These are phyloP conservation scores for Microbotryum lychnidis-dioicae DNA, from an alignment of 1,284 basidiomycete species.

Conservation along the genomic window DNA sequence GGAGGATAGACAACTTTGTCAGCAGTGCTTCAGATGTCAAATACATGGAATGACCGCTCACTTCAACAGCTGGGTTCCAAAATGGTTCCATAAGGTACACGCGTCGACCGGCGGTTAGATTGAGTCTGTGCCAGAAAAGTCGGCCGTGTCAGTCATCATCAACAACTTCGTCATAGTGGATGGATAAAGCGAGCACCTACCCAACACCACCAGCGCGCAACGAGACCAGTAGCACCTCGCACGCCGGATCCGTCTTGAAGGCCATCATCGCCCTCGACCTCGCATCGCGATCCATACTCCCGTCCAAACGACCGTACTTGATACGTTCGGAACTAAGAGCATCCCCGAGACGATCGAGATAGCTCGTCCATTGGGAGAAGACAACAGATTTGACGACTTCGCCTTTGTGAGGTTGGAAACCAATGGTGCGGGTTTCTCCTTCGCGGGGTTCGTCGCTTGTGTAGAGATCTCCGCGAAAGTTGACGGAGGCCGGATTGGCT, in stretches of 20 bases:
- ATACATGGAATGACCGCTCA: neutral
- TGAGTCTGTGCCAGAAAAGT: conserved; percentile 23
- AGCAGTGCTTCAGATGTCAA: neutral
- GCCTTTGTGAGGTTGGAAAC: conserved; percentile 49
- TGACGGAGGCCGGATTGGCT: conserved; percentile 35
- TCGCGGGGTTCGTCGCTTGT: neutral
- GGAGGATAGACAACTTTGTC: conserved; percentile 1
- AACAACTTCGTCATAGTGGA: neutral
- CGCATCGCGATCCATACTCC: conserved; percentile 81
- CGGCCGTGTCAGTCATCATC: neutral
- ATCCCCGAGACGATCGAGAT: conserved; percentile 86
- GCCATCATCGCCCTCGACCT: conserved; percentile 64
- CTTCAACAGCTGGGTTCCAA: conserved; percentile 51
- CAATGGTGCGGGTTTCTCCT: conserved; percentile 41
- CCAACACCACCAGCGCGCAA: conserved; percentile 93
- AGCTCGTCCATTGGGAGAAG: conserved; percentile 92
- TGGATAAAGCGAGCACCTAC: conserved; percentile 2
- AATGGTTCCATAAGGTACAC: conserved; percentile 59
- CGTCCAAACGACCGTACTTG: conserved; percentile 79
- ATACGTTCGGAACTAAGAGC: conserved; percentile 66
- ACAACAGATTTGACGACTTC: conserved; percentile 75
- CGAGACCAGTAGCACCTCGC: conserved; percentile 82
- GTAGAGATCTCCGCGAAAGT: conserved; percentile 17
- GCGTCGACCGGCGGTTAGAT: conserved; percentile 36
- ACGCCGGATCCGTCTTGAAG: conserved; percentile 66